Evolutionary conservation across 495 filamentous ascomycete species (phyloP).

Genomic region (Neurospora pannonica): DNA sequence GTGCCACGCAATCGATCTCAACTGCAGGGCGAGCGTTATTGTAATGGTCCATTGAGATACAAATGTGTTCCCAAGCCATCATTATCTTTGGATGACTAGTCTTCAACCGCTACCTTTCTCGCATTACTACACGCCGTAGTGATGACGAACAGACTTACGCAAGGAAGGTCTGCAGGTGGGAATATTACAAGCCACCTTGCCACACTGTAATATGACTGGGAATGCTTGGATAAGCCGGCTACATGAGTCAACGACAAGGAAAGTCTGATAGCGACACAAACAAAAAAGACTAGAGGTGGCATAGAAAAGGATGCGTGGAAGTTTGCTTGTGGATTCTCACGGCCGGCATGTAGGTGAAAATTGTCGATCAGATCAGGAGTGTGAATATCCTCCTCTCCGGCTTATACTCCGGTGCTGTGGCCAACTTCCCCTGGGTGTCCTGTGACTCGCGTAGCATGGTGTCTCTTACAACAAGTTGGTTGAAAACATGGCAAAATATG

Average conservation of each 20-base stretch:
- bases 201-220: background rate
- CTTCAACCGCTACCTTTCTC: background rate
- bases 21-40: background rate
- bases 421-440: background rate
- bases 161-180: background rate
- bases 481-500: background rate
- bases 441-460: background rate
- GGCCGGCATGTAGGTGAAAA: background rate
- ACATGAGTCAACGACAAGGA: background rate
- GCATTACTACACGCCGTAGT: background rate
- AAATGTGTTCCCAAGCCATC: background rate
- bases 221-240: background rate
- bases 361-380: background rate
- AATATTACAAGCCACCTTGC: background rate
- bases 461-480: background rate
- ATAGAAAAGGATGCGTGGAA: background rate
- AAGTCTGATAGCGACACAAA: background rate
- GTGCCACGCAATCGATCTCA: background rate
- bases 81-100: background rate
- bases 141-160: background rate
- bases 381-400: background rate
- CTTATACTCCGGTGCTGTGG: background rate
- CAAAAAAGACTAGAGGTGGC: background rate
- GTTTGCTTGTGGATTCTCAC: background rate
- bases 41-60: background rate